Evolutionary conservation across 164 flowering plant species (phyloP).

Genomic region (Vitis riparia): DNA sequence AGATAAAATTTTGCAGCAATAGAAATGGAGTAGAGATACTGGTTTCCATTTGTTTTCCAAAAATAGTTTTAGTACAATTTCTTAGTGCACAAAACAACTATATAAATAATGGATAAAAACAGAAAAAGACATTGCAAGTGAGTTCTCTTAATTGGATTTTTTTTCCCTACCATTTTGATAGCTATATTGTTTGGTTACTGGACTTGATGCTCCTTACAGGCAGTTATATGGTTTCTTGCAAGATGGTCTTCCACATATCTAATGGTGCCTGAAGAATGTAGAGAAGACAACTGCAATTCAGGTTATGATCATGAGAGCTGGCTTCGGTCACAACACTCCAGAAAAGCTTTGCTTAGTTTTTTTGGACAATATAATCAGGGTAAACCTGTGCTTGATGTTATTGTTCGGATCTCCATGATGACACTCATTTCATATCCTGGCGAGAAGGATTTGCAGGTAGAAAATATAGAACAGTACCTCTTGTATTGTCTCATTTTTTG

Average conservation of each 20-base stretch:
- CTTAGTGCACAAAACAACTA: too few relatives aligned
- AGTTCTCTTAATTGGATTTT: not conserved
- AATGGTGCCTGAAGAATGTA: constrained; percentile 54
- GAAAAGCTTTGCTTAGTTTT: constrained; percentile 45
- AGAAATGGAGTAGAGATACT: too few relatives aligned
- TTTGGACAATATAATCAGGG: constrained; percentile 79
- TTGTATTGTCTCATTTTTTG: too few relatives aligned
- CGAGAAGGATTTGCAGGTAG: constrained; percentile 90
- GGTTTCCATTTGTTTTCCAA: too few relatives aligned
- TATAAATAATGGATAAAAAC: too few relatives aligned
- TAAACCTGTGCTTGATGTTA: constrained; percentile 62
- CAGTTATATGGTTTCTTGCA: constrained; percentile 90
- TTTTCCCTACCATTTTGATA: too few relatives aligned
- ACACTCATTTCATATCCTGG: constrained; percentile 82
- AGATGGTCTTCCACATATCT: constrained; percentile 92
- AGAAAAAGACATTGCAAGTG: not conserved
- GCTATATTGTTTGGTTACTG: not conserved
- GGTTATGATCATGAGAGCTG: constrained; percentile 24
- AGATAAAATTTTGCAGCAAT: too few relatives aligned
- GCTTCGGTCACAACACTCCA: constrained; percentile 32
- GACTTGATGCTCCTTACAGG: constrained; percentile 39
- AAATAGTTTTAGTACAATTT: too few relatives aligned
- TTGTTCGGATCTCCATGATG: constrained; percentile 63
- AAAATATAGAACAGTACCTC: not conserved
- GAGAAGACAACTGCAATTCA: constrained; percentile 18